Evolutionary conservation across 2,329 filamentous ascomycete genomes (phyloP).

Genomic region (Colletotrichum sp.): DNA sequence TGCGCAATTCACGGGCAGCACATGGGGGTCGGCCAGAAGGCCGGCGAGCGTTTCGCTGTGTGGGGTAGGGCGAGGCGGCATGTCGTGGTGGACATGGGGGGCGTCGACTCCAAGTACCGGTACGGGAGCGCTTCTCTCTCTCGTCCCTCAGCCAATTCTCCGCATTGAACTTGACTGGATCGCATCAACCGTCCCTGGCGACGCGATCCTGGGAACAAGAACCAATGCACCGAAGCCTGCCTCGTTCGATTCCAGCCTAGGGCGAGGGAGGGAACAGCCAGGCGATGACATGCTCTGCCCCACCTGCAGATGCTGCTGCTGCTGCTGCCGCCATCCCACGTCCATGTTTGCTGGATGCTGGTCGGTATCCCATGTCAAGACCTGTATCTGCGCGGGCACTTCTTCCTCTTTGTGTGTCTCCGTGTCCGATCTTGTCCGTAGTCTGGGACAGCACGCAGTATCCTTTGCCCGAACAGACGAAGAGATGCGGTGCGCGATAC

Average conservation of each 20-base stretch:
- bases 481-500: neutral
- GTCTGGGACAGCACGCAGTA: neutral
- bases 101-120: neutral
- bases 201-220: constrained; percentile 6
- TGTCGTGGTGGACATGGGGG: constrained; percentile 10
- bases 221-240: constrained; percentile 16
- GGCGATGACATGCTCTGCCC: constrained; percentile 19
- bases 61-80: constrained; percentile 14
- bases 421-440: neutral
- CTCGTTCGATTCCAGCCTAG: constrained; percentile 8
- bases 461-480: neutral
- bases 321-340: neutral
- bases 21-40: neutral
- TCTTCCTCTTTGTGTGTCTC: neutral
- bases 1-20: neutral
- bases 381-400: neutral
- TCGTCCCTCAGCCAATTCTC: constrained; percentile 2
- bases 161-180: constrained; percentile 20
- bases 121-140: neutral
- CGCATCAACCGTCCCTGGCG: constrained; percentile 12
- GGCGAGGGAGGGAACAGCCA: neutral
- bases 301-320: neutral
- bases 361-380: neutral
- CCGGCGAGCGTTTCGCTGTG: constrained; percentile 17
- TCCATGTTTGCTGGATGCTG: neutral